Conservation (phyloP, 73 alveolate species). For the Urostyla sp. region DNA sequence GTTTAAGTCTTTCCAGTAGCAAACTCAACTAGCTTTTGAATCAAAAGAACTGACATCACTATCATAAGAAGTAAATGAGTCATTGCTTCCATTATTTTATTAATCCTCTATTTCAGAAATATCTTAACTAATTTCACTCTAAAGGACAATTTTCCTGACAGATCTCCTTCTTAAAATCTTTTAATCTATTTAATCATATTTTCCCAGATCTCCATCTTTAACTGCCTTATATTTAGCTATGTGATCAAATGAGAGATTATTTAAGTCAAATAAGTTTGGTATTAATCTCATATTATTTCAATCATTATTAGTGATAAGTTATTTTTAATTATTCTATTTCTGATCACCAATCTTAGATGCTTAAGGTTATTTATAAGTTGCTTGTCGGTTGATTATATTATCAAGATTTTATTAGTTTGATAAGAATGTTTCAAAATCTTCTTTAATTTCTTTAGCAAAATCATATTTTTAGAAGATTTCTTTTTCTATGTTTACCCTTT, state of each 20-base stretch:
- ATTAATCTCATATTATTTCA: neutral
- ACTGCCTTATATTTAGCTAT: conserved; percentile 28
- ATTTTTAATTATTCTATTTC: neutral
- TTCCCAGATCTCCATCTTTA: neutral
- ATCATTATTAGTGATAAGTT: conserved; percentile 10
- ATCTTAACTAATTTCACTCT: conserved; percentile 40
- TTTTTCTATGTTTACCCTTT: too few relatives aligned
- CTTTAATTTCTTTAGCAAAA: conserved; percentile 15
- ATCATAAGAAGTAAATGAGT: neutral
- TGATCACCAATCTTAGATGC: neutral
- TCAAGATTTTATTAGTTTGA: conserved; percentile 1
- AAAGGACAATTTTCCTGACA: conserved; percentile 14
- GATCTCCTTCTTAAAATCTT: conserved; percentile 36
- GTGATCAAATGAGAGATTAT: conserved; percentile 6
- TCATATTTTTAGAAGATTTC: neutral
- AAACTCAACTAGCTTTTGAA: conserved; percentile 44
- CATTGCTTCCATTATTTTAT: neutral
- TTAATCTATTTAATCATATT: conserved; percentile 25
- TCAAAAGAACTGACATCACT: conserved; percentile 25
- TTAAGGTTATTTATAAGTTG: neutral
- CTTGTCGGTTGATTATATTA: neutral
- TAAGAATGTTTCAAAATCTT: conserved; percentile 25
- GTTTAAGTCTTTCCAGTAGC: conserved; percentile 51
- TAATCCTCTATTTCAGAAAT: conserved; percentile 32
- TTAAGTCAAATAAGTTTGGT: conserved; percentile 18